These are phyloP conservation scores for Verticillium nubilum DNA, from an alignment of 2,329 filamentous ascomycete genomes.

Conservation along the genomic window DNA sequence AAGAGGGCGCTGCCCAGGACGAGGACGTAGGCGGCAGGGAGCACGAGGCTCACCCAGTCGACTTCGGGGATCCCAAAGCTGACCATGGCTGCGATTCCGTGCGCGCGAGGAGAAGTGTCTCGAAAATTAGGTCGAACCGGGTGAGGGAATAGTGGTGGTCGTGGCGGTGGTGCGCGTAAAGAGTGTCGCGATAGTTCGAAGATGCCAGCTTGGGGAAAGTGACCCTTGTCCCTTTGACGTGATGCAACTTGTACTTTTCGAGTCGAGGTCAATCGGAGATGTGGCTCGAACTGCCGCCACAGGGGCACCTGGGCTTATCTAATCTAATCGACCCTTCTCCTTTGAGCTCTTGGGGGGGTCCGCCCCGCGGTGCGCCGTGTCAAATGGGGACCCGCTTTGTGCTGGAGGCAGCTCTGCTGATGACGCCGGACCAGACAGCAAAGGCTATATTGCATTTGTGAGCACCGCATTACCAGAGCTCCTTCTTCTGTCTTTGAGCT, in stretches of 20 bases:
- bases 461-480: neutral
- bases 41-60: conserved; percentile 78
- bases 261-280: neutral
- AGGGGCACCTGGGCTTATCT: neutral
- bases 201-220: neutral
- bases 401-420: neutral
- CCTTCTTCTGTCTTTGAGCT: neutral
- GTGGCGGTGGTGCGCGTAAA: neutral
- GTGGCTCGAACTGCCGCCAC: neutral
- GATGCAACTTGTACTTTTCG: neutral
- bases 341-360: neutral
- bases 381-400: neutral
- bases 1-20: conserved; percentile 84
- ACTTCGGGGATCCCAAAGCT: conserved; percentile 34
- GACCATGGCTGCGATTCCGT: conserved; percentile 36
- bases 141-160: neutral
- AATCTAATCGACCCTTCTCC: neutral
- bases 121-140: neutral
- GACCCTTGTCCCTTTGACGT: neutral
- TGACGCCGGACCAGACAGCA: neutral
- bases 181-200: neutral
- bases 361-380: neutral
- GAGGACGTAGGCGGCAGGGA: conserved; percentile 84
- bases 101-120: neutral
- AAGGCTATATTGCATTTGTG: neutral